Conservation (phyloP, 2,329 filamentous ascomycete genomes). For the Aspergillus pseudoterreus region DNA sequence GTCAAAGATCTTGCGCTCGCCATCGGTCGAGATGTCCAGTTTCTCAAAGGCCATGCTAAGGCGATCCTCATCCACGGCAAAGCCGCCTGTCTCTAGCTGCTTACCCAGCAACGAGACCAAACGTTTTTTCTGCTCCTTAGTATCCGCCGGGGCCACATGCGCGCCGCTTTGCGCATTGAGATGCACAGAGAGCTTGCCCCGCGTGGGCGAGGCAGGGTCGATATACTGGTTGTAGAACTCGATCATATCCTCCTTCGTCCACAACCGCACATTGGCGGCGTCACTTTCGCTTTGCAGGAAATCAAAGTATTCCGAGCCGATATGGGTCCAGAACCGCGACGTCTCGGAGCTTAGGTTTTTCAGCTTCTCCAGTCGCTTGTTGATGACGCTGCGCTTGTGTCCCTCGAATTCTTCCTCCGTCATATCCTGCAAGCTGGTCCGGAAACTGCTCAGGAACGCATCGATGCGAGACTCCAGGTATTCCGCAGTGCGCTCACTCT, state of each 20-base stretch:
- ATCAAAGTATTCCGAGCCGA: slow-evolving; percentile 81
- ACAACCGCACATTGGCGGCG: slow-evolving; percentile 65
- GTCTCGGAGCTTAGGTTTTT: slow-evolving; percentile 90
- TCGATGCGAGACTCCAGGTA: slow-evolving; percentile 89
- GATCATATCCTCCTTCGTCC: slow-evolving; percentile 77
- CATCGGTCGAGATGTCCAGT: slow-evolving; percentile 43
- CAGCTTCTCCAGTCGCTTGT: slow-evolving; percentile 81
- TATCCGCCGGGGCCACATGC: slow-evolving; percentile 29
- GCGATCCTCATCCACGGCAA: slow-evolving; percentile 40
- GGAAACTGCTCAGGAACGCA: slow-evolving; percentile 69
- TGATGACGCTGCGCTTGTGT: slow-evolving; percentile 85
- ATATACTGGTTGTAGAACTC: slow-evolving; percentile 76
- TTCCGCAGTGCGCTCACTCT: slow-evolving; percentile 79
- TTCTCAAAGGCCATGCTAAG: slow-evolving; percentile 44
- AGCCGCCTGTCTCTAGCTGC: slow-evolving; percentile 47
- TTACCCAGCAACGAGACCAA: slow-evolving; percentile 43
- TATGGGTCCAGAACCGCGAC: slow-evolving; percentile 76
- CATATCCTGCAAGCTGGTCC: slow-evolving; percentile 68
- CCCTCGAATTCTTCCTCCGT: slow-evolving; percentile 78
- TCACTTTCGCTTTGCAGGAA: slow-evolving; percentile 81
- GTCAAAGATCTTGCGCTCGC: slow-evolving; percentile 49
- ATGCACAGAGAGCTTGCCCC: slow-evolving; percentile 83
- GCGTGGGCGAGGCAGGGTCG: slow-evolving; percentile 64
- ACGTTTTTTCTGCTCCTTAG: slow-evolving; percentile 44
- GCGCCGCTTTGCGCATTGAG: slow-evolving; percentile 68